Evolutionary conservation across 148 eudicot genomes (phyloP).

Genomic region (Amaranthus hypochondriacus): DNA sequence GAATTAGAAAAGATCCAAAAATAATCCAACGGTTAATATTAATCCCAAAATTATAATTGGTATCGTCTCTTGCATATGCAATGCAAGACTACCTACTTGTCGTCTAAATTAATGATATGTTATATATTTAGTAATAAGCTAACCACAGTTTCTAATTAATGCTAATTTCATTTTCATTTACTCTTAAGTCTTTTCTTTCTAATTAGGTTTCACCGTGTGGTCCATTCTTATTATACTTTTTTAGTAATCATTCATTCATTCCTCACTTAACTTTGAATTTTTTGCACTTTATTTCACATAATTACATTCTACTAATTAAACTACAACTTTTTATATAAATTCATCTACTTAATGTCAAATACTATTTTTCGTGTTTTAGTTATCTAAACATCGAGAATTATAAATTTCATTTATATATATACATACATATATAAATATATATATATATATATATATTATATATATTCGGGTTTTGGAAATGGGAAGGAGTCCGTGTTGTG

Average conservation of each 20-base stretch:
- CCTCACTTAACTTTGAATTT: constrained; percentile 17
- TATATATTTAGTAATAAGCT: not conserved
- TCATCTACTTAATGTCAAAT: not conserved
- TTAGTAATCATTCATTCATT: not conserved
- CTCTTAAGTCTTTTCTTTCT: constrained; percentile 8
- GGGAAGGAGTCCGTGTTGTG: constrained; percentile 47
- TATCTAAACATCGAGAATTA: not conserved
- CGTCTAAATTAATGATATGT: constrained; percentile 13
- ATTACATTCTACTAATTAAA: constrained; percentile 18
- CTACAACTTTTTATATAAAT: constrained; percentile 24
- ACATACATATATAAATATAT: not conserved
- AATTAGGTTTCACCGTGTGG: constrained; percentile 19
- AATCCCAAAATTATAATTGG: constrained; percentile 11
- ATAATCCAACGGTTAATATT: constrained; percentile 5
- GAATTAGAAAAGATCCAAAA: constrained; percentile 11
- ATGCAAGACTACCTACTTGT: not conserved
- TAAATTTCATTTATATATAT: not conserved
- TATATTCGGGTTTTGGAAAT: constrained; percentile 2
- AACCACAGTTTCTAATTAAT: not conserved
- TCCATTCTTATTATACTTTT: constrained; percentile 18
- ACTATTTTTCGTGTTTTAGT: not conserved
- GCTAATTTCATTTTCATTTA: constrained; percentile 4
- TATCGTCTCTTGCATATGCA: constrained; percentile 10
- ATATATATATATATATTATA: not conserved
- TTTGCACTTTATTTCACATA: constrained; percentile 19